Base-by-base conservation (phyloP, 306 rosid genomes). In the Vigna unguiculata region DNA sequence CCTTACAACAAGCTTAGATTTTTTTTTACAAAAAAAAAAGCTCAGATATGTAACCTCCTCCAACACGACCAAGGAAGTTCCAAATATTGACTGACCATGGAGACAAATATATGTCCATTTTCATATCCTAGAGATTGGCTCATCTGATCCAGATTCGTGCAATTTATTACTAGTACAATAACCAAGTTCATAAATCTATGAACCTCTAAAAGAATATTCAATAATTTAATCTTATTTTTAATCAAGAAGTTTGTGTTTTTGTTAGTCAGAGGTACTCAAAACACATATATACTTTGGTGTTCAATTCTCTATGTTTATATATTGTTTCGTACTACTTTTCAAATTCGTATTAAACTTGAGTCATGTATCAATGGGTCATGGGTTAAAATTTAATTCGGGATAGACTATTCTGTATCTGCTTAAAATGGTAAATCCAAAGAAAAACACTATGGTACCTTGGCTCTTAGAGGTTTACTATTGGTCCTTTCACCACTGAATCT, bases 41-140 rank as follows among this genome's bases (percentile, higher is more conserved):
- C 87, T 95, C 99, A 12, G 99, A 95, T 74, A 92, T 84, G 89
- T 85, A 95, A 30, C 99, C 97, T 0, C 97, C 96, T 32, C 97
- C 97, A 25, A 95, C 92, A 4, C 99, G 97, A 51, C 99, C 99
- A 7, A 95, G 93, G 69, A 95, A 95, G 88, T 95, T 95, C 97
- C 99, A 95, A 75, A 95, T 89, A n/a, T n/a, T n/a, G n/a, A 63
- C 99, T 95, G 86, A 95, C 84, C 90, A 92, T 55, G 74, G 97
- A 95, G 49, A 92, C 97, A 40, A 92, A 95, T 47, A 92, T 89
- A 75, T 92, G 93, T 0, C 92, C 64, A 36, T 88, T 86, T 7
- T 80, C 81, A 74, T 88, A 92, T n/a, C 90, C 89, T 5, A 95
- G 84, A 73, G 99, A 90, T 76, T 90, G 88, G 75, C 94, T 89